A percentile compares a stretch with the other conserved stretches of the same genome.
These are phyloP conservation scores for Diaporthe vaccinii DNA, from an alignment of 2,329 filamentous ascomycete genomes.

Conservation along the genomic window DNA sequence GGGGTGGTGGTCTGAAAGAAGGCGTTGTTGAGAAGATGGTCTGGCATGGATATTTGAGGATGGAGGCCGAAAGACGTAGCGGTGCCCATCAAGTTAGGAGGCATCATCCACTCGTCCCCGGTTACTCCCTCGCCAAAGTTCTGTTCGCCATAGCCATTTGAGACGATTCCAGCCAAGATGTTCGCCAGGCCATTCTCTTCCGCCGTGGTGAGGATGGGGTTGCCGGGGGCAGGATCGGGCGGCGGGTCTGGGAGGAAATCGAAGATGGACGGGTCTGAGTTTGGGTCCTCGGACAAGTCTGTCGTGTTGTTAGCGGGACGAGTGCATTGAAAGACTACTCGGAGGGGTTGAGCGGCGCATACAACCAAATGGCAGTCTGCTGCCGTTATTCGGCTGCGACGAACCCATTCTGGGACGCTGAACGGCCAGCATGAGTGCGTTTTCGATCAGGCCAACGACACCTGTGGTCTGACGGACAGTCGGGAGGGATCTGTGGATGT, in stretches of 20 bases:
- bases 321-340: neutral
- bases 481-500: neutral
- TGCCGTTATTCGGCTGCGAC: conserved; percentile 67
- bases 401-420: conserved; percentile 72
- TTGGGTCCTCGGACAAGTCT: conserved; percentile 32
- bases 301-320: conserved; percentile 9
- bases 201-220: conserved; percentile 70
- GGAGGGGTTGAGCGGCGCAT: conserved; percentile 52
- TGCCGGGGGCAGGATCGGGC: conserved; percentile 74
- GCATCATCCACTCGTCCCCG: conserved; percentile 69
- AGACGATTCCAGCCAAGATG: conserved; percentile 69
- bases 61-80: conserved; percentile 73
- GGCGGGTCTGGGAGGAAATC: conserved; percentile 64
- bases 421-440: conserved; percentile 70
- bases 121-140: conserved; percentile 64
- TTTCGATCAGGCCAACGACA: conserved; percentile 41
- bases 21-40: conserved; percentile 46
- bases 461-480: conserved; percentile 28
- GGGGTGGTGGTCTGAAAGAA: conserved; percentile 47
- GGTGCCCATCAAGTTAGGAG: conserved; percentile 75
- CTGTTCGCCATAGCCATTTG: conserved; percentile 56
- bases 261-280: conserved; percentile 35
- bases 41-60: conserved; percentile 48
- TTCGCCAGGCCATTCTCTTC: conserved; percentile 70
- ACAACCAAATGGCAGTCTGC: conserved; percentile 76